Evolutionary conservation across 2,329 filamentous ascomycete genomes (phyloP).

Genomic region (Colletotrichum theobromicola): DNA sequence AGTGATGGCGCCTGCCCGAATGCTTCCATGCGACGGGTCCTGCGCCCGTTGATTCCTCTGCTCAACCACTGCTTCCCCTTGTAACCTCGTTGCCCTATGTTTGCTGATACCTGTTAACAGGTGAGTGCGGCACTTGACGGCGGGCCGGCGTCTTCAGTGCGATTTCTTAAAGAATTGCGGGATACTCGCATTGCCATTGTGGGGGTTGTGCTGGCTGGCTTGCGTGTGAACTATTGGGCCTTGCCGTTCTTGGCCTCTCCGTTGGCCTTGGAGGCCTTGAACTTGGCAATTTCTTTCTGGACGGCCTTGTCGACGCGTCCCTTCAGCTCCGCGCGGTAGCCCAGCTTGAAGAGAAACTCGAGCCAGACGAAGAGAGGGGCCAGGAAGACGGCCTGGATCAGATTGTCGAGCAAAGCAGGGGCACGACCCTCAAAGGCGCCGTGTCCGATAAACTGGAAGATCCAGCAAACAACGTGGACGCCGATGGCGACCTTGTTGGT

Average conservation of each 20-base stretch:
- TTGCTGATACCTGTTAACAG: not conserved
- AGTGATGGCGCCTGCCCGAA: slow-evolving; percentile 17
- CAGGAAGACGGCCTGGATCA: slow-evolving; percentile 89
- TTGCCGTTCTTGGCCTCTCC: slow-evolving; percentile 51
- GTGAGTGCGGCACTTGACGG: not conserved
- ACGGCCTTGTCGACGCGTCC: slow-evolving; percentile 79
- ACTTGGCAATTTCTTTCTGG: slow-evolving; percentile 76
- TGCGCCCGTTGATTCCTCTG: not conserved
- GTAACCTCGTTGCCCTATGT: not conserved
- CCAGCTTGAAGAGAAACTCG: slow-evolving; percentile 87
- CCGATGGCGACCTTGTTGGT: slow-evolving; percentile 65
- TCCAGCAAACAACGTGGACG: slow-evolving; percentile 78
- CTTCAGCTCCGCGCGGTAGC: slow-evolving; percentile 89
- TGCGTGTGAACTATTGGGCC: slow-evolving; percentile 43
- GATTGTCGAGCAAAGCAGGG: slow-evolving; percentile 87
- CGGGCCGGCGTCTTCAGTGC: not conserved
- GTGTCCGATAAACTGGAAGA: slow-evolving; percentile 91
- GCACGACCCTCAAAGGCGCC: slow-evolving; percentile 87
- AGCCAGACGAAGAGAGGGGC: slow-evolving; percentile 98
- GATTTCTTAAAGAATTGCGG: not conserved
- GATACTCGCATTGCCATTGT: not conserved
- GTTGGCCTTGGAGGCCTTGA: slow-evolving; percentile 62
- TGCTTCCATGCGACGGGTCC: slow-evolving; percentile 2
- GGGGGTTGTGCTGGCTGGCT: not conserved
- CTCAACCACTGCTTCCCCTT: not conserved